These are phyloP conservation scores for Scedosporium aurantiacum DNA, from an alignment of 2,329 filamentous ascomycete species.

Conservation along the genomic window DNA sequence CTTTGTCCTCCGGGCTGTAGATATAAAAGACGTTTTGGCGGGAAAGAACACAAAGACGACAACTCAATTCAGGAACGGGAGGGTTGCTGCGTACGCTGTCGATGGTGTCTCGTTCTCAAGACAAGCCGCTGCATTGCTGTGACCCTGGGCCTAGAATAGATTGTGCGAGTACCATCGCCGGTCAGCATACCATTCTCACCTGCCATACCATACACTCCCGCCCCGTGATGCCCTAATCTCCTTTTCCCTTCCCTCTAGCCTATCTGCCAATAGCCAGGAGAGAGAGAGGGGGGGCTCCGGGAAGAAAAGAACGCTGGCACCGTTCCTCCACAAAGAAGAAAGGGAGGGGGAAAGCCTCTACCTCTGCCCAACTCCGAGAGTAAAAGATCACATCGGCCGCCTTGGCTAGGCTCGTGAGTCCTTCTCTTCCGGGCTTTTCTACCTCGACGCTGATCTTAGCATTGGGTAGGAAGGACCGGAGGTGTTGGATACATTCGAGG, in stretches of 20 bases:
- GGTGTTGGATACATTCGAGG: conserved; percentile 43
- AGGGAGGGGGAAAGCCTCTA: conserved; percentile 19
- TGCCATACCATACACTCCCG: background rate
- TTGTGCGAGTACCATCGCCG: conserved; percentile 15
- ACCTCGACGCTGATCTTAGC: conserved; percentile 56
- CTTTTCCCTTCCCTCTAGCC: background rate
- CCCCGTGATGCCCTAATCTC: too few species aligned
- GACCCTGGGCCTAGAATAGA: conserved; percentile 2
- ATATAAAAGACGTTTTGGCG: too few species aligned
- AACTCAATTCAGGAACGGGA: background rate
- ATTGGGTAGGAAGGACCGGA: conserved; percentile 34
- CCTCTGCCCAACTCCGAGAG: conserved; percentile 60
- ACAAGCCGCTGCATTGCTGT: conserved; percentile 1
- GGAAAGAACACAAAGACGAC: too few species aligned
- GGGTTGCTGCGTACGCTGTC: conserved; percentile 6
- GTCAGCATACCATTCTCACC: conserved; percentile 2
- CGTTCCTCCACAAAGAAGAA: background rate
- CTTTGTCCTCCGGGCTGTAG: too few species aligned
- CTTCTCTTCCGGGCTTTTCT: conserved; percentile 55
- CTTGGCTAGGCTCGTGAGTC: conserved; percentile 46
- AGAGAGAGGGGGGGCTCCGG: conserved; percentile 15
- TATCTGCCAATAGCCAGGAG: background rate
- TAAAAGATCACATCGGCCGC: conserved; percentile 64
- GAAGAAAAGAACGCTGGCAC: background rate
- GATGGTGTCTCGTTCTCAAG: conserved; percentile 5